Evolutionary conservation across 106 monocot species (phyloP).

Genomic region (Allium sativum): DNA sequence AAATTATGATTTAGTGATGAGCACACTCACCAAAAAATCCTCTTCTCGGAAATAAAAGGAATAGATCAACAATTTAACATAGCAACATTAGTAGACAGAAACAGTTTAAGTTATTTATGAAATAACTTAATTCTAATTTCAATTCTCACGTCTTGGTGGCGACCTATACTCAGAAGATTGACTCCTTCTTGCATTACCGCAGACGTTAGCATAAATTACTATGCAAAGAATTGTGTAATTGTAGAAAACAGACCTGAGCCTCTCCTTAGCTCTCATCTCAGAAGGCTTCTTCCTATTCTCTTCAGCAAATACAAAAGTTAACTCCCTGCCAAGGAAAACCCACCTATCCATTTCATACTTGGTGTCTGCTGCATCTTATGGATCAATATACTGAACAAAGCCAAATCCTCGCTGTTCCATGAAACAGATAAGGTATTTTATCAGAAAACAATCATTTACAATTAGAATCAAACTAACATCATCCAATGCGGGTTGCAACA

Average conservation of each 20-base stretch:
- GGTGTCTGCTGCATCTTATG: conserved; percentile 76
- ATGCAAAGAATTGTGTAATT: not conserved
- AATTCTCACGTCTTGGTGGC: conserved; percentile 18
- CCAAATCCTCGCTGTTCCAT: conserved; percentile 83
- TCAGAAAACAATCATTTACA: not conserved
- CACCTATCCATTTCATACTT: conserved; percentile 92
- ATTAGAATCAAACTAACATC: conserved; percentile 4
- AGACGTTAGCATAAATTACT: not conserved
- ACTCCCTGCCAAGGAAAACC: conserved; percentile 62
- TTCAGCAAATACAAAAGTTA: conserved; percentile 90
- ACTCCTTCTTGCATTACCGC: not conserved
- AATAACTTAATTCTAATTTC: too few relatives aligned
- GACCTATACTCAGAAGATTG: conserved; percentile 19
- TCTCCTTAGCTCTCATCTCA: conserved; percentile 81
- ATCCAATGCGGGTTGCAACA: not conserved
- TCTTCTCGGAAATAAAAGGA: too few relatives aligned
- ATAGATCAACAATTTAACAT: too few relatives aligned
- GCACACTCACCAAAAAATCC: too few relatives aligned
- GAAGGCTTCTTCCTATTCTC: conserved; percentile 87
- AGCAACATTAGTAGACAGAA: too few relatives aligned
- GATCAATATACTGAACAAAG: conserved; percentile 75
- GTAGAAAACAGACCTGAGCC: conserved; percentile 31
- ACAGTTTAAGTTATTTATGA: too few relatives aligned
- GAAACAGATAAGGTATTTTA: not conserved
- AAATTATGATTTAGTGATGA: too few relatives aligned